These are phyloP conservation scores for Phytophthora rubi DNA, from an alignment of 352 stramenopile species.

Conservation along the genomic window DNA sequence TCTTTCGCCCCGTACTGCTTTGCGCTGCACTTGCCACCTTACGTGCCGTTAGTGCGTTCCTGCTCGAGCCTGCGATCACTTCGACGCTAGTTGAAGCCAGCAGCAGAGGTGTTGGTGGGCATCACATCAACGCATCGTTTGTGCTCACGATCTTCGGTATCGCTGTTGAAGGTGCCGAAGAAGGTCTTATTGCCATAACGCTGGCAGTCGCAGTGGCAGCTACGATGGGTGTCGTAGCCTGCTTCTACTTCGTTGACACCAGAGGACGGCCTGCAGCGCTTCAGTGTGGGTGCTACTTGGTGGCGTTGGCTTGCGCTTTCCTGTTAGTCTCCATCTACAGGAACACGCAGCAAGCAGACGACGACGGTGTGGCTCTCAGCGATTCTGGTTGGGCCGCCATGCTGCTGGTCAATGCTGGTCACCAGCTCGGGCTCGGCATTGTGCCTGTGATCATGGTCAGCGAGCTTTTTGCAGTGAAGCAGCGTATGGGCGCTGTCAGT, in stretches of 20 bases:
- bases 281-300: conserved; percentile 66
- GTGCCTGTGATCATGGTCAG: conserved; percentile 64
- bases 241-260: conserved; percentile 74
- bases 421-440: conserved; percentile 70
- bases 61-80: conserved; percentile 65
- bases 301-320: conserved; percentile 52
- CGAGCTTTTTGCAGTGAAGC: conserved; percentile 75
- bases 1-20: conserved; percentile 73
- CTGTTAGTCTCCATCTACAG: conserved; percentile 55
- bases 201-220: conserved; percentile 51
- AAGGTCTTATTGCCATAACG: conserved; percentile 53
- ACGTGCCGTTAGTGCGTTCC: conserved; percentile 47
- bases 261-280: conserved; percentile 58
- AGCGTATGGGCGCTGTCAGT: conserved; percentile 69
- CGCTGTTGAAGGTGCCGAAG: conserved; percentile 56
- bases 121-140: conserved; percentile 43
- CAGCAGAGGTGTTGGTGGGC: conserved; percentile 32
- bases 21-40: conserved; percentile 59
- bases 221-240: conserved; percentile 52
- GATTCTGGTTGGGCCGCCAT: conserved; percentile 69
- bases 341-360: conserved; percentile 22
- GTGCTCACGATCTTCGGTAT: conserved; percentile 70
- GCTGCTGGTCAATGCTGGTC: conserved; percentile 67
- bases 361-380: conserved; percentile 39
- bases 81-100: conserved; percentile 38